Evolutionary conservation across 1,284 basidiomycete species (phyloP), one percentile per base, ranked within the genome.

Genomic region (Malassezia cuniculi): DNA sequence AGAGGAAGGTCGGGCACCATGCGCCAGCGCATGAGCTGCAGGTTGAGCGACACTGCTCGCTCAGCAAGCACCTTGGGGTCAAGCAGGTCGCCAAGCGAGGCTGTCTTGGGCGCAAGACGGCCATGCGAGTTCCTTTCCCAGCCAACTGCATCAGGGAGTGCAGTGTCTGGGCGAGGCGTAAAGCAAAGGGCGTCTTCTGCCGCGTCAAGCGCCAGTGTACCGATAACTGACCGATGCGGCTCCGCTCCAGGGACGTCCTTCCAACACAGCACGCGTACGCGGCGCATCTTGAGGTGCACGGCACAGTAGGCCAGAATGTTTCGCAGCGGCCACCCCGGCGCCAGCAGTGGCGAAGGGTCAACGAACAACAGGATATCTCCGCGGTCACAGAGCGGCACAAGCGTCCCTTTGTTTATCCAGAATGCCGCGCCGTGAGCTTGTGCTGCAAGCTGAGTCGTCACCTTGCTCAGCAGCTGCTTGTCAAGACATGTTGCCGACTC

Each of bases 21-120:
- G 7, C 90, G 76, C 90, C 90, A 97, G 20, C 86, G 76, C 90
- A 99, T 95, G 17, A 99, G 75, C 68, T 95, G 95, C 36, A 97
- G 72, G 63, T 97, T 97, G 22, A 99, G 73, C 68, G 94, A 87
- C 8, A 95, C 85, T 0, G 93, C 93, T 68, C 95, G 90, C 52
- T 86, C 80, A 0, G 93, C 89, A 6, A 95, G 75, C 17, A 59
- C 63, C 24, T 48, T 8, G 0, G 90, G 93, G 66, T 95, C 87
- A 83, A 95, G 89, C 78, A 90, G 82, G 0, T 87, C 82, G 6
- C 83, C 86, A 3, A 99, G 70, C 70, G 95, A 86, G 0, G 85
- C 86, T 29, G 89, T 62, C n/a, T 85, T 75, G 14, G 87, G 83
- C 0, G 78, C 82, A 4, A 97, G 72, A 61, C 89, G 90, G 10